Percentiles rank a stretch among this genome's conserved stretches.
Evolutionary conservation across 1,284 basidiomycete species (phyloP).

Genomic region (Flammula alnicola): DNA sequence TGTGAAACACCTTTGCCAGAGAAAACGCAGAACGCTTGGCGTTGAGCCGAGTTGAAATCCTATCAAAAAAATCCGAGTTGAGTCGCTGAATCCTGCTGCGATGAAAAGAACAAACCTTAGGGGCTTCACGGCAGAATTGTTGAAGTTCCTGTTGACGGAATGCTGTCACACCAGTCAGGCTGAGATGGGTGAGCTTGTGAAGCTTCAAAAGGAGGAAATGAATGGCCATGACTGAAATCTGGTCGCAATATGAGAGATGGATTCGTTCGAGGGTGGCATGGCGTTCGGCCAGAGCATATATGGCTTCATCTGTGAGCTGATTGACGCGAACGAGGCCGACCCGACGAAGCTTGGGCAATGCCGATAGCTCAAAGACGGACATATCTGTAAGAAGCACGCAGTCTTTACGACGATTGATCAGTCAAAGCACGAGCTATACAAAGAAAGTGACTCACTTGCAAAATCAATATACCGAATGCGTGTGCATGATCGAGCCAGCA

Average conservation of each 20-base stretch:
- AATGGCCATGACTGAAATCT: slow-evolving; percentile 90
- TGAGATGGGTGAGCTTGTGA: slow-evolving; percentile 90
- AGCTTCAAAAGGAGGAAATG: slow-evolving; percentile 90
- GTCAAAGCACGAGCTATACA: slow-evolving; percentile 2
- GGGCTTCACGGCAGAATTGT: slow-evolving; percentile 88
- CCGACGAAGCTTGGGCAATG: slow-evolving; percentile 88
- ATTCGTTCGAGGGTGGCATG: slow-evolving; percentile 91
- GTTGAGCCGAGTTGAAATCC: slow-evolving; percentile 93
- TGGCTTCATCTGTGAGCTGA: slow-evolving; percentile 92
- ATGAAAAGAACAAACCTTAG: slow-evolving; percentile 61
- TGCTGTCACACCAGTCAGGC: slow-evolving; percentile 93
- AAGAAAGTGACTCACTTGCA: slow-evolving; percentile 71
- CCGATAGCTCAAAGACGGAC: slow-evolving; percentile 90
- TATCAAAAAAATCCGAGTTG: slow-evolving; percentile 34
- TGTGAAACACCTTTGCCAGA: slow-evolving; percentile 90
- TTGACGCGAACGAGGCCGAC: slow-evolving; percentile 94
- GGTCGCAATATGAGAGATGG: slow-evolving; percentile 97
- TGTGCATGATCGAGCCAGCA: slow-evolving; percentile 87
- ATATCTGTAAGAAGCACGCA: slow-evolving; percentile 91
- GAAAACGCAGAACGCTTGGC: slow-evolving; percentile 96
- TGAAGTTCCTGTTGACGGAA: slow-evolving; percentile 90
- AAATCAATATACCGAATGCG: slow-evolving; percentile 97
- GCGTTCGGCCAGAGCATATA: slow-evolving; percentile 84
- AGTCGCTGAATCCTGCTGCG: background rate
- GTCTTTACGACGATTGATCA: slow-evolving; percentile 49